Evolutionary conservation across 2,329 filamentous ascomycete genomes (phyloP), one percentile per base, ranked within the genome.

Genomic region (Trichoderma sp.): DNA sequence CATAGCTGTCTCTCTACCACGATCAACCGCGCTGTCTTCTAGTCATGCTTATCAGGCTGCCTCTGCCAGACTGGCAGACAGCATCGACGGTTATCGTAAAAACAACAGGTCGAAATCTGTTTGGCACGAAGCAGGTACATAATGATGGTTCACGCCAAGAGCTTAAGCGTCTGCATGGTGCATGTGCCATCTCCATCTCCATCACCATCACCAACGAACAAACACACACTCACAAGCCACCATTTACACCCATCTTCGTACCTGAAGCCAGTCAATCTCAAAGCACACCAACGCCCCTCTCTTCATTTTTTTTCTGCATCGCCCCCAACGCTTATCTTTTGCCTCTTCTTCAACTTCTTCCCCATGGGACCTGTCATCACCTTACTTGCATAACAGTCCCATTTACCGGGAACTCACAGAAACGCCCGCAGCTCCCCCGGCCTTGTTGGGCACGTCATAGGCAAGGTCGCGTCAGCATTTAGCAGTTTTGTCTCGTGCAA

Each of bases 381-480:
- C 34, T 56, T 43, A 56, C 50, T 52, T 34, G 50, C 50, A 52
- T 52, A 39, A 41, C 52, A 26, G 43, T 21, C 52, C 34, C 52
- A 56, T 57, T 26, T 30, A 19, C 41, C 55, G 55, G 41, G 55
- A 57, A 57, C 41, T 24, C 52, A 55, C 24, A 17, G 3, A 45
- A 26, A 17, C 41, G 12, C 41, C 55, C 12, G 30, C 34, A 39
- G 12, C 34, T 39, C 34, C 34, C 12, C 12, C 34, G 34, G 34
- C 34, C 21, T 24, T 24, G 21, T 12, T 14, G 10, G 55, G 55
- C 55, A 57, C 54, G 54, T 57, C 41, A 57, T 54, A n/a, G 21
- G n/a, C 50, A 21, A 15, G 50, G 26, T 57, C 41, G 41, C 26
- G 55, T 57, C 55, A 57, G 55, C 55, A 30, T 45, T 57, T 45